A percentile compares a stretch with the other conserved stretches of the same genome.
phyloP scores from a whole-genome alignment of 805 yeast genomes.

The Candida alai region DNA sequence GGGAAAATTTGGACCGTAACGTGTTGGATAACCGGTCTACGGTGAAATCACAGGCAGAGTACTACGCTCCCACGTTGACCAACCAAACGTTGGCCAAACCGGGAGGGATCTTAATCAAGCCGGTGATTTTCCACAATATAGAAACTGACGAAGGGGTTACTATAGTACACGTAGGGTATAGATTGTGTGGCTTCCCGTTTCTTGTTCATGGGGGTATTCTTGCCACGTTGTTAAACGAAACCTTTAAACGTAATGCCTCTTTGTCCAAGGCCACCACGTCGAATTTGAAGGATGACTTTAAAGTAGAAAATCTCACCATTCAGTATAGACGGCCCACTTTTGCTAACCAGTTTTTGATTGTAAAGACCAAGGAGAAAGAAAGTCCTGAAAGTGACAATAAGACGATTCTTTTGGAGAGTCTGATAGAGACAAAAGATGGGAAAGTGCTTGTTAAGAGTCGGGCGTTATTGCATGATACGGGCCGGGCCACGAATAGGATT shows the following conservation, averaged over 20 bases:
- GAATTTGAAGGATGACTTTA: constrained; percentile 41
- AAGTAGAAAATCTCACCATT: constrained; percentile 46
- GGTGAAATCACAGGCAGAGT: constrained; percentile 14
- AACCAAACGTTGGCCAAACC: constrained; percentile 57
- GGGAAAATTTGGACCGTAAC: constrained; percentile 40
- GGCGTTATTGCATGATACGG: constrained; percentile 44
- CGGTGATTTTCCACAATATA: constrained; percentile 60
- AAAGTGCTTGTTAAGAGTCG: constrained; percentile 53
- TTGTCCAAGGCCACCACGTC: constrained; percentile 33
- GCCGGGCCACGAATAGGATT: constrained; percentile 20
- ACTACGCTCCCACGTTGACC: constrained; percentile 19
- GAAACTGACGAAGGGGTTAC: constrained; percentile 57
- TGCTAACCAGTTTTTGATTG: constrained; percentile 71
- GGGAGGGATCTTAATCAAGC: constrained; percentile 77
- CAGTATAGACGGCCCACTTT: constrained; percentile 69
- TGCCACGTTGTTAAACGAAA: constrained; percentile 76
- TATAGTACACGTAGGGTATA: constrained; percentile 72
- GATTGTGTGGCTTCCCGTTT: constrained; percentile 82
- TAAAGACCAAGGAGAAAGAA: constrained; percentile 45
- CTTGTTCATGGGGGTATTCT: constrained; percentile 86
- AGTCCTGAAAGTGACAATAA: constrained; percentile 24
- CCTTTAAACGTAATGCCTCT: constrained; percentile 53
- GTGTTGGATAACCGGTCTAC: constrained; percentile 24
- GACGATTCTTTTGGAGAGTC: constrained; percentile 44
- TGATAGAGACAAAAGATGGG: constrained; percentile 51